phyloP scores from a whole-genome alignment of 2,329 filamentous ascomycete genomes.

The Neonectria faginata region DNA sequence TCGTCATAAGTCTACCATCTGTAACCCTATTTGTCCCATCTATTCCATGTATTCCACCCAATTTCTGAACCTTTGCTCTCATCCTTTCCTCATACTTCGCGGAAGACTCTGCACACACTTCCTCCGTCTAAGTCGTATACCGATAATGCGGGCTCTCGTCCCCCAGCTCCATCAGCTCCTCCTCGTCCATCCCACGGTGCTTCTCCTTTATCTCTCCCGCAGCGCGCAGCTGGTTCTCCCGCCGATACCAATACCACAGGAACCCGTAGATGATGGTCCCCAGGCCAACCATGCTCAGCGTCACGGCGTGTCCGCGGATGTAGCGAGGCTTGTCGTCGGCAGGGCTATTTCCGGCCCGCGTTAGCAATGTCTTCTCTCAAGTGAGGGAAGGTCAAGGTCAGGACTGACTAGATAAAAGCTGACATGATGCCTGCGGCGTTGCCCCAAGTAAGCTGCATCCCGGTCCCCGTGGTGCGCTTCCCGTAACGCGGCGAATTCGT shows the following conservation, averaged over 20 bases:
- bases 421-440: slow-evolving; percentile 80
- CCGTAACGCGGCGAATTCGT: slow-evolving; percentile 80
- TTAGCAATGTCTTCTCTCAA: slow-evolving; percentile 24
- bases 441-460: slow-evolving; percentile 76
- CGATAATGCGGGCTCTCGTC: slow-evolving; percentile 64
- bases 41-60: not conserved
- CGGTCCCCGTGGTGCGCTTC: slow-evolving; percentile 79
- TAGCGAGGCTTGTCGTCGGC: slow-evolving; percentile 66
- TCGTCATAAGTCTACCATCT: not conserved
- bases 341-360: slow-evolving; percentile 50
- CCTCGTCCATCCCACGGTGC: slow-evolving; percentile 56
- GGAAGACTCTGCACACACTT: not conserved
- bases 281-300: slow-evolving; percentile 68
- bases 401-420: slow-evolving; percentile 69
- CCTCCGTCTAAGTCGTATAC: slow-evolving; percentile 55
- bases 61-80: not conserved
- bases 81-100: not conserved
- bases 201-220: slow-evolving; percentile 53
- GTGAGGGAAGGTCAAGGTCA: not conserved
- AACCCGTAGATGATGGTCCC: slow-evolving; percentile 64
- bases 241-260: slow-evolving; percentile 65
- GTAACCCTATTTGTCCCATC: not conserved
- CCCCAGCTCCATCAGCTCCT: slow-evolving; percentile 62
- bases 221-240: slow-evolving; percentile 60
- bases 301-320: slow-evolving; percentile 70